phyloP scores from a whole-genome alignment of 163 green algal species.

The Chloromonas sp. region DNA sequence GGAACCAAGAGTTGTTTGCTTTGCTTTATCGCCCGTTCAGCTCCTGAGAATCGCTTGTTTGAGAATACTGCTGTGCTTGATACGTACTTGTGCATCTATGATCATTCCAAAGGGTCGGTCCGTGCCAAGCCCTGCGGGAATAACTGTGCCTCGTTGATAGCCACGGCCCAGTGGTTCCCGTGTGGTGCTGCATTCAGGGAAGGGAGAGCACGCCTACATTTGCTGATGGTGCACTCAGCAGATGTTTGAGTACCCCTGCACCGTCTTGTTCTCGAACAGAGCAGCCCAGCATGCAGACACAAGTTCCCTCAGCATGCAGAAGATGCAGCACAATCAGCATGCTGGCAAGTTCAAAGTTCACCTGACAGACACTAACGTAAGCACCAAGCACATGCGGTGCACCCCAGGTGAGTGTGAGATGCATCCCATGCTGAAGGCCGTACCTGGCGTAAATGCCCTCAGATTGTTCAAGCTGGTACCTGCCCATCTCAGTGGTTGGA shows the following conservation, averaged over 20 bases:
- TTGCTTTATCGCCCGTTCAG: too few species aligned
- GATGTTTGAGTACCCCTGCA: too few species aligned
- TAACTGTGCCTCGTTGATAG: conserved; percentile 48
- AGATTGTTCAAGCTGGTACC: conserved; percentile 52
- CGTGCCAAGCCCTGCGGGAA: conserved; percentile 50
- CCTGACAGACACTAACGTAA: too few species aligned
- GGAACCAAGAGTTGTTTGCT: too few species aligned
- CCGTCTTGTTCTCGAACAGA: too few species aligned
- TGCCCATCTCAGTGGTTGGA: conserved; percentile 45
- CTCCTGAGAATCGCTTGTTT: too few species aligned
- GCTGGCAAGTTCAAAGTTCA: too few species aligned
- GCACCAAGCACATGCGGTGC: too few species aligned
- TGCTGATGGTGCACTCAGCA: neutral
- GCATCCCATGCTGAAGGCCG: neutral
- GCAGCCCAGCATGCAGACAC: too few species aligned
- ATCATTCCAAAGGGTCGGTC: conserved; percentile 39
- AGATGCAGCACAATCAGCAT: too few species aligned
- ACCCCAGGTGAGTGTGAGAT: too few species aligned
- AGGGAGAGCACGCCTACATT: neutral
- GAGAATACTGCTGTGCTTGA: neutral
- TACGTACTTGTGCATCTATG: conserved; percentile 26
- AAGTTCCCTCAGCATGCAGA: too few species aligned
- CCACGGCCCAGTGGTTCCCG: conserved; percentile 55
- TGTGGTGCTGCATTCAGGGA: conserved; percentile 28
- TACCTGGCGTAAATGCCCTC: conserved; percentile 64